These are phyloP conservation scores for Byssothecium circinans DNA, from an alignment of 2,329 filamentous ascomycete genomes.

Conservation along the genomic window DNA sequence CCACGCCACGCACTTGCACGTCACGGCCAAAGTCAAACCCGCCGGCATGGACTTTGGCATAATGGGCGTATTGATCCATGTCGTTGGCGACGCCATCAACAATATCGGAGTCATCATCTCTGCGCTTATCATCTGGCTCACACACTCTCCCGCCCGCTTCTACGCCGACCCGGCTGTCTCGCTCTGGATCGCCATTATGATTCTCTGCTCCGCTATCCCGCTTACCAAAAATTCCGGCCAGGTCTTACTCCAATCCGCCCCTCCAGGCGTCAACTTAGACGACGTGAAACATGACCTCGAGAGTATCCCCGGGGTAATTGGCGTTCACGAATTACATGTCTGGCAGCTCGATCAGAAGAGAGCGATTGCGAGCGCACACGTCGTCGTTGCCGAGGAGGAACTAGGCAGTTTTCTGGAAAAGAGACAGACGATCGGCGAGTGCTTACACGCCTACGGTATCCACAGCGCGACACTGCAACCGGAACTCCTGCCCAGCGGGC, in stretches of 20 bases:
- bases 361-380: conserved; percentile 68
- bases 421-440: conserved; percentile 65
- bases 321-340: conserved; percentile 72
- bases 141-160: conserved; percentile 59
- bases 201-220: conserved; percentile 64
- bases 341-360: conserved; percentile 74
- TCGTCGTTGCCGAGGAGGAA: conserved; percentile 62
- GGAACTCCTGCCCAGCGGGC: conserved; percentile 47
- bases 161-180: conserved; percentile 73
- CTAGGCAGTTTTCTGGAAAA: conserved; percentile 62
- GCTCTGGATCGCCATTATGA: conserved; percentile 72
- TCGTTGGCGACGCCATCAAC: conserved; percentile 73
- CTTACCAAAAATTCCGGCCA: conserved; percentile 63
- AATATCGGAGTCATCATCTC: conserved; percentile 75
- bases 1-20: conserved; percentile 34
- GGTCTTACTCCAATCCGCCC: conserved; percentile 70
- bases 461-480: conserved; percentile 73
- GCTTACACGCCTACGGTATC: conserved; percentile 72
- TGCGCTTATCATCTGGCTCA: conserved; percentile 69
- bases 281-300: conserved; percentile 72
- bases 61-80: conserved; percentile 69
- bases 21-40: conserved; percentile 22
- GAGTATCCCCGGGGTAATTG: conserved; percentile 65
- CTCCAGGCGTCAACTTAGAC: conserved; percentile 59
- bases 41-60: conserved; percentile 63